These are phyloP conservation scores for Candida qinlingensis DNA, from an alignment of 805 yeast genomes.

Conservation along the genomic window DNA sequence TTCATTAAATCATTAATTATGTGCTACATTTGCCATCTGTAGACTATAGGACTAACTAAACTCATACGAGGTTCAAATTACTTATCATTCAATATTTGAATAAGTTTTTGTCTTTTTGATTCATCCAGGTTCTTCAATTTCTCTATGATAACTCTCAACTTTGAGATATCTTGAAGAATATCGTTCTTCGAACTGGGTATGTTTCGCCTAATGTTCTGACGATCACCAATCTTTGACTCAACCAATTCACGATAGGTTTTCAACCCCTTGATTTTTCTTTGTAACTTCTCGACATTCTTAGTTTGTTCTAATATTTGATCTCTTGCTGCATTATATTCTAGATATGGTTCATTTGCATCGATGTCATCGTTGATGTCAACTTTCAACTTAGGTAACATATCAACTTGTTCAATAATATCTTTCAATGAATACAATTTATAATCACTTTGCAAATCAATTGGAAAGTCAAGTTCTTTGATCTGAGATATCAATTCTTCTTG, in stretches of 20 bases:
- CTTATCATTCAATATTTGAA: neutral
- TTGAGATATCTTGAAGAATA: slow-evolving; percentile 16
- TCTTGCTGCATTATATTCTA: slow-evolving; percentile 11
- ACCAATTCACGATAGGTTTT: slow-evolving; percentile 9
- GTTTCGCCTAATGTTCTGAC: slow-evolving; percentile 13
- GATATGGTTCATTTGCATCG: neutral
- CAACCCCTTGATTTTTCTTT: slow-evolving; percentile 5
- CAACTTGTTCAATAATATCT: slow-evolving; percentile 16
- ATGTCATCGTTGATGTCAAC: neutral
- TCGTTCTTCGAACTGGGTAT: slow-evolving; percentile 12
- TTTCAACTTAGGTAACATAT: slow-evolving; percentile 15
- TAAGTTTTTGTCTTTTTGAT: slow-evolving; percentile 6
- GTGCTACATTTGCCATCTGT: neutral
- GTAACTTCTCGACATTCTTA: slow-evolving; percentile 4
- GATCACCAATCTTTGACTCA: slow-evolving; percentile 16
- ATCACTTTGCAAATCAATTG: slow-evolving; percentile 13
- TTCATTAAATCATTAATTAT: slow-evolving; percentile 2
- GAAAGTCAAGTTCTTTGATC: slow-evolving; percentile 11
- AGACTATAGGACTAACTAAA: no score
- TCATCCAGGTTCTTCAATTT: slow-evolving; percentile 18
- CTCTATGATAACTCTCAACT: slow-evolving; percentile 14
- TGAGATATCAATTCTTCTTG: slow-evolving; percentile 3
- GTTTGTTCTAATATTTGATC: slow-evolving; percentile 7
- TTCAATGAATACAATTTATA: slow-evolving; percentile 15
- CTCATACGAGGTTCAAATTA: neutral